These are phyloP conservation scores for Chalara sp. DNA, from an alignment of 2,329 filamentous ascomycete species.

Conservation along the genomic window DNA sequence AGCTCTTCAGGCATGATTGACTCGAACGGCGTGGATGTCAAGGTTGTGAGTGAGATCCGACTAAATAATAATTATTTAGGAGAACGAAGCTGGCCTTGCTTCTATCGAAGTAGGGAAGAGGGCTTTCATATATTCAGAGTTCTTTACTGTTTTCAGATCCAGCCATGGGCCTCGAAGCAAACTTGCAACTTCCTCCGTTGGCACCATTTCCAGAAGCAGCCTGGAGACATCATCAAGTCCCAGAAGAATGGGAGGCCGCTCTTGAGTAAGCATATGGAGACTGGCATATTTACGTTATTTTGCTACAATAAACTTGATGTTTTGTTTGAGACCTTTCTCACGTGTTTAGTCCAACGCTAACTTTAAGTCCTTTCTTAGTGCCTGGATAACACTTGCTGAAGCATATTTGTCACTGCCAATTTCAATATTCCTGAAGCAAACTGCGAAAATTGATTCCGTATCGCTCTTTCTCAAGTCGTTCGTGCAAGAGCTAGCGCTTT, in stretches of 20 bases:
- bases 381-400: constrained; percentile 65
- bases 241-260: constrained; percentile 70
- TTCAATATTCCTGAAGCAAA: constrained; percentile 44
- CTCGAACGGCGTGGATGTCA: too few species aligned
- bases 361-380: constrained; percentile 23
- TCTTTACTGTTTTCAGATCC: constrained; percentile 20
- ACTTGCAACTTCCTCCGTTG: constrained; percentile 59
- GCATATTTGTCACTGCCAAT: constrained; percentile 56
- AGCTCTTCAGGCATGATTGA: too few species aligned
- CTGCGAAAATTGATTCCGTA: constrained; percentile 51
- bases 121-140: too few species aligned
- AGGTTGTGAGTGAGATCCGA: too few species aligned
- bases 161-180: constrained; percentile 28
- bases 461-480: constrained; percentile 61
- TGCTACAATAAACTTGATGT: too few species aligned
- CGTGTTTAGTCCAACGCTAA: background rate
- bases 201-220: constrained; percentile 67
- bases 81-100: background rate
- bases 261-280: constrained; percentile 39
- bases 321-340: too few species aligned
- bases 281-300: background rate
- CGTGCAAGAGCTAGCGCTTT: constrained; percentile 45
- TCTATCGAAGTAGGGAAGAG: background rate
- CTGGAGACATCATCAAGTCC: constrained; percentile 59
- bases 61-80: too few species aligned